Evolutionary conservation across 805 yeast genomes (phyloP), one percentile per base, ranked within the genome.

Genomic region (Schizosaccharomyces octosporus): DNA sequence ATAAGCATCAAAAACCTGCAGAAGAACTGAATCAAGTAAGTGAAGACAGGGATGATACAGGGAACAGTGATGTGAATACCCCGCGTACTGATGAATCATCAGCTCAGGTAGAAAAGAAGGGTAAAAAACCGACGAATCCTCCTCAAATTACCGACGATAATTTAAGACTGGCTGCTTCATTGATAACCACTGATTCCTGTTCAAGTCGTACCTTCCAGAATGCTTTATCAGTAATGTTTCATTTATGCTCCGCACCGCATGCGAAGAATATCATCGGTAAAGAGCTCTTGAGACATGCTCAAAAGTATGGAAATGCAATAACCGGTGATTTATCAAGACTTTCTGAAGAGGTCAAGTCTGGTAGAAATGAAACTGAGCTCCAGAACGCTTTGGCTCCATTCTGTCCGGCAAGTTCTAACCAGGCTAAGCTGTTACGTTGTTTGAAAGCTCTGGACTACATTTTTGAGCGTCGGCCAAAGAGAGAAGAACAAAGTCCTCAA

Each of bases 361-460:
- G 72, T 24, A 61, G 66, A 51, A 73, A 69, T 42, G 75, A 74
- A 3, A 74, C 74, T 32, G 81, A 79, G 32, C 74, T 80, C 36
- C 79, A 78, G 59, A 76, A 78, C 27, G 80, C 78, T 31, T 75
- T 88, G 63, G 72, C 79, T 32, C 80, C 80, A 66, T 86, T 89
- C 67, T 85, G 93, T 1, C 79, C 87, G 0, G 80, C 88, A 0
- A 81, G 85, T 54, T 85, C 95, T 0, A 88, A 85, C 64, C 97
- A 93, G 69, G 85, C 96, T 6, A 88, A 87, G 67, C 72, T 93
- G n/a, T 73, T 90, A 62, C 77, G 95, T 61, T 82, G 87, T 2
- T 74, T 89, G 63, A 88, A 97, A 0, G 95, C 96, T 0, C 76
- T 89, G 63, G 96, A 89, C 67, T 87, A 84, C 66, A 74, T 89